Base-by-base conservation (phyloP, 345 rosid species). In the Aegle marmelos region DNA sequence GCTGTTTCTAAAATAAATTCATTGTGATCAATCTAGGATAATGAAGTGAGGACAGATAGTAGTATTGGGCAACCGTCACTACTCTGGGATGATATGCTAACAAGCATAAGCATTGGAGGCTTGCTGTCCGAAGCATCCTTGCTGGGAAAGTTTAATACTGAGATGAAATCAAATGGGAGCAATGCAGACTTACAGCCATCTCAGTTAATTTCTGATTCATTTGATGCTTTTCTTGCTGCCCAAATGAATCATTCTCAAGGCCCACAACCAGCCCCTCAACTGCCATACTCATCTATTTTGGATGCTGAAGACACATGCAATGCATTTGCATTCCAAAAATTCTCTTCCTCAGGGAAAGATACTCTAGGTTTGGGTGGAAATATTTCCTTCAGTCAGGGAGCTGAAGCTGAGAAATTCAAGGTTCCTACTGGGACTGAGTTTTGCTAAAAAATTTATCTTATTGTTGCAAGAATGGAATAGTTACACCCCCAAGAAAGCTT, bases 251-350 rank as follows among this genome's bases (percentile, higher is more conserved):
- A 75, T 71, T 81, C 83, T 76, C 89, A 72, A 85, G 77, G 75
- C 83, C 83, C 82, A 66, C 76, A 74, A 59, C 82, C 64, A 59
- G 72, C 82, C 45, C 50, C 82, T 72, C 87, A 85, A 63, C 84
- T 78, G 76, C 13, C 84, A 22, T 78, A 72, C 67, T 87, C 90
- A 34, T 96, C 99, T 30, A 92, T 94, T 69, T 86, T 96, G 70
- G 97, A 96, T 81, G 99, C 95, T 64, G 98, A 96, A 75, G 92
- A 96, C 68, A 94, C 99, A 70, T 94, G 99, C 79, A 97, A 93
- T 57, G 95, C 91, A 61, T 92, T 96, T 89, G 56, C 92, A 22
- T 90, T 87, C 76, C 91, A 86, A 76, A 90, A 81, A 6, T 34
- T 73, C 76, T 80, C 91, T 68, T 86, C 87, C 63, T 76, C 79